Base-by-base conservation (phyloP, 257 asterid species). In the Oldenlandia corymbosa region DNA sequence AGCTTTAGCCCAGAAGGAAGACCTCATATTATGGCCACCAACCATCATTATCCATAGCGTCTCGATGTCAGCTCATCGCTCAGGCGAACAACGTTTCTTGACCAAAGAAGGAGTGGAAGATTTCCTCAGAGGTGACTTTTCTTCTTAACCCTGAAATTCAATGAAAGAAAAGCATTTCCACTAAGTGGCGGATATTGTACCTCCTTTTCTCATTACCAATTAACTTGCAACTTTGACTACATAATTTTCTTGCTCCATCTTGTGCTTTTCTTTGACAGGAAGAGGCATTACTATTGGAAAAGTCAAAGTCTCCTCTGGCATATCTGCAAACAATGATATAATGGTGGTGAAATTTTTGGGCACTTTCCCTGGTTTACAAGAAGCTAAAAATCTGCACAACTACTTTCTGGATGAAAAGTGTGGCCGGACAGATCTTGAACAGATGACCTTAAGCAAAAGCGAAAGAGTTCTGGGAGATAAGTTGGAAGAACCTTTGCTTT, bases 21-120 rank as follows among this genome's bases (percentile, higher is more conserved):
- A 77, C 72, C 76, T 73, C 57, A 69, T 77, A 54, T 48, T 77
- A 36, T 73, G 78, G 81, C 78, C 81, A 59, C 81, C 81, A 10
- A 63, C 64, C 54, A 45, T 73, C 42, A 37, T 77, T 52, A 70
- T 77, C 48, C 81, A 66, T 55, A 34, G 55, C 58, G 53, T 58
- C 66, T 49, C 71, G 24, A 20, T 17, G 6, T 49, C 45, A 41
- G 61, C 28, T 48, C 34, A 45, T 59, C 65, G 30, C 37, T 53
- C 59, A 55, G 55, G 66, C 49, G 72, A 57, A 59, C 51, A 50
- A 56, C 58, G 66, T n/a, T 61, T 23, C 31, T 56, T 45, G 42
- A 67, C 60, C 50, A 26, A 46, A 32, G 73, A 62, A 56, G 73
- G 68, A 39, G 57, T 69, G 37, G 78, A 65, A 66, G 73, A 69